Evolutionary conservation across 345 rosid species (phyloP), one percentile per base, ranked within the genome.

Genomic region (Abelmoschus esculentus): DNA sequence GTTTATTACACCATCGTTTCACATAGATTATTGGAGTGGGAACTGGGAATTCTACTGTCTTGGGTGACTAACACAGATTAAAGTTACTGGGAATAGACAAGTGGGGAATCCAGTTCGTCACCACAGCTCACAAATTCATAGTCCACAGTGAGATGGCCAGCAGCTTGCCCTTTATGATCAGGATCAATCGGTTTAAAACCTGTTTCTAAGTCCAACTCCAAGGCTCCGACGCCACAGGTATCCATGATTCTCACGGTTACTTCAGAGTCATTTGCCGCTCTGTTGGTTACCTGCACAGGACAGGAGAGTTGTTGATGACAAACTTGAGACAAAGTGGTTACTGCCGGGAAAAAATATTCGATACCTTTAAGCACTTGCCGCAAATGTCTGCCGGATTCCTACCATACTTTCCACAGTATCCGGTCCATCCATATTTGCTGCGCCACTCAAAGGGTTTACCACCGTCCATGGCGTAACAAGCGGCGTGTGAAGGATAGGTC

Each of bases 391-490:
- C 85, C 53, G 49, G 13, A 87, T 90, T 0, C 85, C 83, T 11
- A 86, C 89, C 22, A 11, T 80, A 2, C 0, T 85, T 88, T 0
- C 84, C 87, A 1, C 90, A 83, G 32, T 82, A 86, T 26, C 91
- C 90, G 0, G 90, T 82, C 90, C 90, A 87, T 2, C 92, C 90
- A 42, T 85, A 79, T 54, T 75, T 84, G 2, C 67, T 76, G 22
- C 96, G 80, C 96, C 96, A 85, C 3, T 72, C 65, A 34, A 80
- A 70, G 2, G 90, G 86, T 54, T 89, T 82, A 60, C 44, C 67
- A 5, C 86, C 90, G 42, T 89, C 92, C 87, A 86, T 78, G 0
- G 89, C 78, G 3, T 91, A 44, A 61, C 93, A 86, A 15, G 56
- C 6, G 5, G 18, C 56, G 3, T 52, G 17, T 52, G 56, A 17